Percentiles rank a stretch among this genome's conserved stretches.
phyloP scores from a whole-genome alignment of 1,139 yeast genomes.

The Lodderomyces theae region DNA sequence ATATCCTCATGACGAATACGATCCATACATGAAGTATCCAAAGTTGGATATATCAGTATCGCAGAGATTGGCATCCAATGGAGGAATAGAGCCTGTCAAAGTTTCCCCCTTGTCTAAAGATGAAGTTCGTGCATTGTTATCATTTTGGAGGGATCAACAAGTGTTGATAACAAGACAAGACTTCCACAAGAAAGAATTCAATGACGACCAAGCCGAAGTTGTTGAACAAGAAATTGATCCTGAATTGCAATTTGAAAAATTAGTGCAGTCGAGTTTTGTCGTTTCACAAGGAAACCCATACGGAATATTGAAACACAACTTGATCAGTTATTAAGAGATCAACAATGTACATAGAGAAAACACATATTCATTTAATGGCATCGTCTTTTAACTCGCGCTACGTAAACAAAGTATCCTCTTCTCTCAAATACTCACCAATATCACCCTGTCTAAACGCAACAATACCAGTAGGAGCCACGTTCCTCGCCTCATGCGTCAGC shows the following conservation, averaged over 20 bases:
- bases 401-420: conserved; percentile 93
- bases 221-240: conserved; percentile 16
- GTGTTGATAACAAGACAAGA: conserved; percentile 45
- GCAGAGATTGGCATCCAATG: conserved; percentile 41
- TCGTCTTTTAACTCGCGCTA: too few relatives aligned
- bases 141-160: conserved; percentile 54
- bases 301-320: conserved; percentile 47
- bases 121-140: conserved; percentile 54
- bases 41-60: conserved; percentile 59
- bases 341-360: conserved; percentile 4
- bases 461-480: conserved; percentile 87
- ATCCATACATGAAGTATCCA: conserved; percentile 52
- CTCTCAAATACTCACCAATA: conserved; percentile 97
- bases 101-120: conserved; percentile 52
- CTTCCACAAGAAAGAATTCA: conserved; percentile 35
- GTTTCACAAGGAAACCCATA: conserved; percentile 84
- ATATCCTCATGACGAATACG: conserved; percentile 46
- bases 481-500: conserved; percentile 84
- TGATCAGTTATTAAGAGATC: conserved; percentile 2
- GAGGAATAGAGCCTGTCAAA: conserved; percentile 46
- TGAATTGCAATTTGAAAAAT: conserved; percentile 30
- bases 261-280: conserved; percentile 53
- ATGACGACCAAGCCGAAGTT: conserved; percentile 1
- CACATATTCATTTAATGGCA: too few relatives aligned
- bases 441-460: conserved; percentile 97